Base-by-base conservation (phyloP, 2,329 filamentous ascomycete species). In the Phoma sp. region DNA sequence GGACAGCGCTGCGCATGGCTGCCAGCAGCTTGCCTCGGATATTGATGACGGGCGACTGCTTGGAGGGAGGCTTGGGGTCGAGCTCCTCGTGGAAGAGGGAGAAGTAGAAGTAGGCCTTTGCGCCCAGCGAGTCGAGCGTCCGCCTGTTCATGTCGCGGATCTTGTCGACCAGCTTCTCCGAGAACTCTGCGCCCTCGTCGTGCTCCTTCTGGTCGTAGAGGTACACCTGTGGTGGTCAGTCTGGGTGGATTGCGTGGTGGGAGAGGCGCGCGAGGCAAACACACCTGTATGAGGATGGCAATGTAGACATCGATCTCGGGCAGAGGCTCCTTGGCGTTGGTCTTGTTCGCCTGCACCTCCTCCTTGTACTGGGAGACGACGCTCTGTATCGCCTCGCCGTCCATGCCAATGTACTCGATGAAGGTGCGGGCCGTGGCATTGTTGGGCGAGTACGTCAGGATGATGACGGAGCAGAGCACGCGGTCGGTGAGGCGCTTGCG, bases 71-170 rank as follows among this genome's bases (percentile, higher is more conserved):
- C 60, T 94, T 85, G 21, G 94, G 93, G 57, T 88, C 86, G 59
- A 96, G 85, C 77, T 96, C 88, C 83, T 99, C 95, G 79, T 89
- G 92, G 82, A 98, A 98, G 68, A 98, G 83, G 22, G 92, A 92
- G 79, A 92, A 96, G 83, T 99, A 99, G 79, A 97, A 98, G 84
- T 97, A 99, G 61, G 94, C 92, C 78, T 96, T 96, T 63, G 94
- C 92, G 55, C 93, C 91, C 55, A 99, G 86, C 44, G 93, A 92
- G 77, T 99, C 95, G 60, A 99, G 82, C 22, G 95, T 98, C 68
- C 95, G 88, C 60, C 95, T 90, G 82, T 99, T 99, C 74, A 96
- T 84, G 48, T 87, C 84, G 70, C 96, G 92, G 74, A 98, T 88
- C 73, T 89, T 89, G 72, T 94, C 90, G 46, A 92, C 87, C 49